Evolutionary conservation across 139 green algal genomes (phyloP), one percentile per base, ranked within the genome.

Genomic region (Diplosphaera chodatii): DNA sequence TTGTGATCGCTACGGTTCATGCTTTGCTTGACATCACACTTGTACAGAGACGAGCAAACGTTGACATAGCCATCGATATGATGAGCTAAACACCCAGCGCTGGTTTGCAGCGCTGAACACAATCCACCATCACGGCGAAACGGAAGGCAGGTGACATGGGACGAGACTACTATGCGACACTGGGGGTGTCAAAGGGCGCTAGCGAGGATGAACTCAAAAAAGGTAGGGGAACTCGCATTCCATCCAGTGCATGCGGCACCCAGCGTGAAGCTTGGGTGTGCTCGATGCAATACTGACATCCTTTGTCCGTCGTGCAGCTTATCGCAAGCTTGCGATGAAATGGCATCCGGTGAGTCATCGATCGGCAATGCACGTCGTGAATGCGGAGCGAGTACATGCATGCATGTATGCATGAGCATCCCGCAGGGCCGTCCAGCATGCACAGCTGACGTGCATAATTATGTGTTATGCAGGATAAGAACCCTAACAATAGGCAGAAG

Each of bases 381-480:
- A 23, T 68, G 2, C 2, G 10, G 2, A 27, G 33, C 34, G 10
- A 23, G 18, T 32, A 4, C 64, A 55, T 68, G 64, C 33, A 68
- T 55, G 8, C 2, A 10, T 2, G 20, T 21, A 10, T 21, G 48
- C 48, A n/a, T 25, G 18, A 59, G 16, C n/a, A n/a, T n/a, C n/a
- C n/a, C n/a, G n/a, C n/a, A n/a, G n/a, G n/a, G n/a, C n/a, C n/a
- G n/a, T n/a, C n/a, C n/a, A n/a, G n/a, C n/a, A n/a, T n/a, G n/a
- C n/a, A n/a, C n/a, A n/a, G n/a, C n/a, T n/a, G n/a, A n/a, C n/a
- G n/a, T n/a, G n/a, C n/a, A n/a, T n/a, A n/a, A n/a, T n/a, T n/a
- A n/a, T n/a, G n/a, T n/a, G n/a, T n/a, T n/a, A n/a, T n/a, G n/a
- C 82, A 90, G 83, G 90, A 95, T 77, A 94, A 91, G 68, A 92